phyloP scores from a whole-genome alignment of 1,139 yeast genomes.

The Hemisphaericaspora xylofermentans region DNA sequence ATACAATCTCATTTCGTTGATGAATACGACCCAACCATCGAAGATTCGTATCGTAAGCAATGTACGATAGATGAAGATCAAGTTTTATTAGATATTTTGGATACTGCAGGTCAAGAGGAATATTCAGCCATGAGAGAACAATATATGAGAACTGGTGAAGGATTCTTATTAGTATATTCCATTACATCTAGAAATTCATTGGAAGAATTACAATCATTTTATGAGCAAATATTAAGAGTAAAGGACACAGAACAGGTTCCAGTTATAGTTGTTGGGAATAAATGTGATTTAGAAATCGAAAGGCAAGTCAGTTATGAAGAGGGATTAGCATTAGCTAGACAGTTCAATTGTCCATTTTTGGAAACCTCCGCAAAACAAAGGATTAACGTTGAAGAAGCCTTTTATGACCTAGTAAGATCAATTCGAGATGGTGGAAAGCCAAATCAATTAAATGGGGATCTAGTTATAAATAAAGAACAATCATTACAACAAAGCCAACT shows the following conservation, averaged over 20 bases:
- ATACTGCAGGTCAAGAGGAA: constrained; percentile 98
- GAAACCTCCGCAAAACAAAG: constrained; percentile 95
- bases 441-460: background rate
- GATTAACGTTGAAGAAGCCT: constrained; percentile 91
- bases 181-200: constrained; percentile 78
- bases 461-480: background rate
- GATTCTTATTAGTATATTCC: constrained; percentile 80
- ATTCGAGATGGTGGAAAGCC: constrained; percentile 32
- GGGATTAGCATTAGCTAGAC: constrained; percentile 74
- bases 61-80: constrained; percentile 53
- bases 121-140: constrained; percentile 95
- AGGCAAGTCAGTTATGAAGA: constrained; percentile 81
- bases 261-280: constrained; percentile 72
- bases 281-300: constrained; percentile 59
- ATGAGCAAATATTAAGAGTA: constrained; percentile 82
- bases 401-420: constrained; percentile 69
- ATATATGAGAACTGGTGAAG: constrained; percentile 92
- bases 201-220: constrained; percentile 74
- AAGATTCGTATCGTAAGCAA: constrained; percentile 65
- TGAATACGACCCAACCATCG: constrained; percentile 97
- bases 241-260: constrained; percentile 78
- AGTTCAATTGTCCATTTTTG: constrained; percentile 75
- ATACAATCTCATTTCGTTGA: constrained; percentile 92
- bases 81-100: constrained; percentile 71
- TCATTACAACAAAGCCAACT: constrained; percentile 1